Evolutionary conservation across 805 yeast genomes (phyloP).

Genomic region (Wickerhamomyces silvicola): DNA sequence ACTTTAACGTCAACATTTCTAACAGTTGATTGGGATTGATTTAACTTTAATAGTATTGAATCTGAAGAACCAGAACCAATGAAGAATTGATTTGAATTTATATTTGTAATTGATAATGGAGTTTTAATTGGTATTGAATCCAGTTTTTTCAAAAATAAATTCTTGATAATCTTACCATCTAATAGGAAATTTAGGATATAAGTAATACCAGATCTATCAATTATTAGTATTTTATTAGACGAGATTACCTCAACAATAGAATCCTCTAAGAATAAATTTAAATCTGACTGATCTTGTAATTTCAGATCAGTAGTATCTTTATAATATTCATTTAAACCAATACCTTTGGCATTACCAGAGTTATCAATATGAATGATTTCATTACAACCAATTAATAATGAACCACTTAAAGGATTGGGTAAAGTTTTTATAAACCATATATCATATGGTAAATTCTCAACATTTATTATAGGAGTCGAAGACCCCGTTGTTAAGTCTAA

Average conservation of each 20-base stretch:
- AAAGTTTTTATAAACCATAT: conserved; percentile 58
- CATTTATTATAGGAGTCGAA: conserved; percentile 62
- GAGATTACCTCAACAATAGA: conserved; percentile 32
- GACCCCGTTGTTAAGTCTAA: conserved; percentile 45
- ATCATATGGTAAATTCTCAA: conserved; percentile 70
- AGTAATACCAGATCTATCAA: conserved; percentile 27
- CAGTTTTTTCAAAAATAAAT: conserved; percentile 13
- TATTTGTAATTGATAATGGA: conserved; percentile 30
- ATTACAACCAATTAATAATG: conserved; percentile 65
- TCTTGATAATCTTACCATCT: conserved; percentile 32
- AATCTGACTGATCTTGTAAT: conserved; percentile 39
- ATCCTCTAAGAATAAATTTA: conserved; percentile 52
- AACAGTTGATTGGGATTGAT: conserved; percentile 31
- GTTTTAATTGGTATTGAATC: conserved; percentile 15
- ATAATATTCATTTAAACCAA: conserved; percentile 55
- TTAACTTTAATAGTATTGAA: conserved; percentile 35
- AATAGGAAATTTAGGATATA: conserved; percentile 23
- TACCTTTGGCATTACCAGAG: conserved; percentile 59
- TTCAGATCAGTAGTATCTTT: conserved; percentile 32
- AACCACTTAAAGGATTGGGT: conserved; percentile 61
- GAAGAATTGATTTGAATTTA: conserved; percentile 43
- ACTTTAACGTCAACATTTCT: conserved; percentile 41
- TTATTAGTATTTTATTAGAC: conserved; percentile 30
- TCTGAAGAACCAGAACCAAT: conserved; percentile 58
- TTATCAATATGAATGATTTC: conserved; percentile 75